Conservation (phyloP, 2,329 filamentous ascomycete species). For the Boeremia lycopersici region DNA sequence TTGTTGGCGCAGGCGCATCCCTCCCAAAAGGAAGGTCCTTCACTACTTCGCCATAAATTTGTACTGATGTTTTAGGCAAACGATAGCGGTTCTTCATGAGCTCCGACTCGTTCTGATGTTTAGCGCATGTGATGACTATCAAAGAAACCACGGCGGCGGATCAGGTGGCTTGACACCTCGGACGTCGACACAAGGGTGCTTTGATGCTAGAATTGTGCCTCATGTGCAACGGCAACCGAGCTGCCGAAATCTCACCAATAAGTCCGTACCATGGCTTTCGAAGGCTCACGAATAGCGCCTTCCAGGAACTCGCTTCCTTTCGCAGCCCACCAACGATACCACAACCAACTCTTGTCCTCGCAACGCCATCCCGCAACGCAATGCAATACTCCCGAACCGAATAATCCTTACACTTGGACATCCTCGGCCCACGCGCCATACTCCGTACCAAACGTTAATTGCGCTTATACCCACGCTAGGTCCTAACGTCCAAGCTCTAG, state of each 20-base stretch:
- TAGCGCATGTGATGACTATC: neutral
- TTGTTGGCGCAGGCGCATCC: conserved; percentile 1
- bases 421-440: conserved; percentile 19
- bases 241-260: neutral
- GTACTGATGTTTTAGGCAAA: conserved; percentile 5
- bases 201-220: neutral
- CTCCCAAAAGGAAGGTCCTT: conserved; percentile 5
- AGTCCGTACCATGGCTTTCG: neutral
- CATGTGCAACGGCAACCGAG: neutral
- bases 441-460: conserved; percentile 21
- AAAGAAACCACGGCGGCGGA: neutral
- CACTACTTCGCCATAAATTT: neutral
- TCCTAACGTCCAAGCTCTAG: conserved; percentile 8
- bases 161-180: conserved; percentile 1
- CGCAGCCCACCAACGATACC: neutral
- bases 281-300: neutral
- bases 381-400: neutral
- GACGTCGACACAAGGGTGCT: neutral
- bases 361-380: neutral
- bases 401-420: conserved; percentile 4
- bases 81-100: neutral
- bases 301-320: neutral
- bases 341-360: neutral
- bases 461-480: conserved; percentile 19
- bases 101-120: neutral